Evolutionary conservation across 176 grass and related monocot genomes (phyloP), one percentile per base, ranked within the genome.

Genomic region (Hyparrhenia diplandra): DNA sequence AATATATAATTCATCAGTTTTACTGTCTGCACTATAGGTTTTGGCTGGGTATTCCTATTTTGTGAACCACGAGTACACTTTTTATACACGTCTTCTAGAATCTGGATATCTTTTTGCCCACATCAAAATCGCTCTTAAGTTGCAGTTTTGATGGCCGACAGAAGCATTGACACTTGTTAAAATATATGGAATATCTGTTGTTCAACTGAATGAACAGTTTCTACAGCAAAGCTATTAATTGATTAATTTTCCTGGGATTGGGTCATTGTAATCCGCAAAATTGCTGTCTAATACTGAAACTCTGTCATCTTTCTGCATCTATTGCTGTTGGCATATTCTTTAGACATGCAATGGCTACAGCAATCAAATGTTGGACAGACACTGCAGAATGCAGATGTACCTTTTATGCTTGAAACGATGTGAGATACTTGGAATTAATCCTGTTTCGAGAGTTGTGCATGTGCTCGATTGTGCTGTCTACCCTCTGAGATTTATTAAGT

Each of bases 31-130:
- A 6, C 28, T 45, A 34, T 32, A 77, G 61, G 17, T 81, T 35
- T 45, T 82, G 67, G 59, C 46, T 78, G 59, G 73, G 49, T 81
- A 85, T 82, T n/a, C n/a, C n/a, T 75, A 75, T 72, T 45, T 85
- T 30, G 71, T 82, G 20, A 73, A 62, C 49, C 28, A 21, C 16
- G 40, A 39, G 64, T 67, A 29, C 20, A 18, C 47, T 31, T 10
- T n/a, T n/a, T 37, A 52, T 74, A 62, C 69, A 69, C 8, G 36
- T 46, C 69, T 79, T 73, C 16, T 58, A 51, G 37, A 64, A 75
- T 73, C 27, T 58, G 62, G 47, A 43, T 80, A 67, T 73, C 36
- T 18, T 13, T n/a, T 82, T 18, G 2, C n/a, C 13, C 78, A 73
- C 21, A 58, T 58, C 37, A 45, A 72, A 28, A 65, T 70, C 16